These are phyloP conservation scores for Fragilariopsis cylindrus DNA, from an alignment of 108 stramenopile genomes.

Conservation along the genomic window DNA sequence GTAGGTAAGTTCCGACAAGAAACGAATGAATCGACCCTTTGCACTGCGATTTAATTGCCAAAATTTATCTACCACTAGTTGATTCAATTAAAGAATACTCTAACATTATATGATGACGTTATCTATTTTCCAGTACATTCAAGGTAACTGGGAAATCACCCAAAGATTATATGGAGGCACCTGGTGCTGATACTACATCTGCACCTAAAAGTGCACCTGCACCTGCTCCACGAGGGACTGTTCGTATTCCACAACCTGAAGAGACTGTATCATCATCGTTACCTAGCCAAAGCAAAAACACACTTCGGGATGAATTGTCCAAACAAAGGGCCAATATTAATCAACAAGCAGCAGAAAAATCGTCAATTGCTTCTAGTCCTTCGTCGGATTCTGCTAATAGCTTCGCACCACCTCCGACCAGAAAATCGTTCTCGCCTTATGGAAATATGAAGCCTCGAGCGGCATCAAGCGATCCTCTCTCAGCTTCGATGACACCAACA, in stretches of 20 bases:
- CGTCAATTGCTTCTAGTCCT: not conserved
- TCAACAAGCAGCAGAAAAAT: constrained; percentile 6
- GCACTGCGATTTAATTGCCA: too few relatives aligned
- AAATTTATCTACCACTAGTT: too few relatives aligned
- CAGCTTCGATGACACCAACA: too few relatives aligned
- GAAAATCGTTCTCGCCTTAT: too few relatives aligned
- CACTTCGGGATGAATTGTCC: constrained; percentile 9
- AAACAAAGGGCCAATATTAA: constrained; percentile 9
- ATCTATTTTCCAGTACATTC: constrained; percentile 2
- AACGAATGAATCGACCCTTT: too few relatives aligned
- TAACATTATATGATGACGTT: too few relatives aligned
- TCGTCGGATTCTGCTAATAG: too few relatives aligned
- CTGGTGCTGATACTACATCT: not conserved
- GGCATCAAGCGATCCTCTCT: too few relatives aligned
- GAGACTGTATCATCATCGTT: not conserved
- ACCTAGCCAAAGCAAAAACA: not conserved
- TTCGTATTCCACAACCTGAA: constrained; percentile 13
- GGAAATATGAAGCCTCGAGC: too few relatives aligned
- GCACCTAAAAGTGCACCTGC: not conserved
- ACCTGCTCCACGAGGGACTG: not conserved
- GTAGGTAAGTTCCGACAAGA: too few relatives aligned
- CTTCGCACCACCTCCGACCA: too few relatives aligned
- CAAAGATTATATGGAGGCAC: constrained; percentile 6
- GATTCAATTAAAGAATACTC: too few relatives aligned
- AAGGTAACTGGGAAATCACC: constrained; percentile 17